Evolutionary conservation across 192 early-diverging fungal species (phyloP), one percentile per base, ranked within the genome.

Genomic region (Entrophospora sp.): DNA sequence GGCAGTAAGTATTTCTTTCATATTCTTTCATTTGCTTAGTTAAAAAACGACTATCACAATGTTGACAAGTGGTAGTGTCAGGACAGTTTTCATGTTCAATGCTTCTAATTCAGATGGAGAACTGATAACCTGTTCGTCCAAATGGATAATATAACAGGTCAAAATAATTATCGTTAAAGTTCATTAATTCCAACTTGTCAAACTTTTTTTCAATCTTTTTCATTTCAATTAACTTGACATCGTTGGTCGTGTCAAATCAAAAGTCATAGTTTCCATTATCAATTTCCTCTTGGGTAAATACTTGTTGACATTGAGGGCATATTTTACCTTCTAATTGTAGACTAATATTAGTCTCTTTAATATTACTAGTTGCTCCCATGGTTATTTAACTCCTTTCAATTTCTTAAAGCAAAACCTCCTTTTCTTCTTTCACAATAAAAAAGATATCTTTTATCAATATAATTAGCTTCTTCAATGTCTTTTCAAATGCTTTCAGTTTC

Each of bases 281-380:
- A 51, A 52, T 52, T 1, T 52, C 49, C 22, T 52, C 14, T 20
- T 52, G 1, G 22, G 14, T 25, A 22, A 52, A 52, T 12, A 24
- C 10, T 52, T 22, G 24, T 12, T 52, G 49, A 25, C 49, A 52
- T 16, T 52, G 14, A 5, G 49, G 3, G 25, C 49, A 52, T 52
- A n/a, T n/a, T n/a, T n/a, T n/a, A n/a, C n/a, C n/a, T n/a, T n/a
- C n/a, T n/a, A n/a, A n/a, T n/a, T n/a, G n/a, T n/a, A n/a, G n/a
- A n/a, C n/a, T n/a, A n/a, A n/a, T 52, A 25, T 16, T 22, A 52
- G 49, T 52, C 49, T 27, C 24, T 52, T 52, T 22, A 52, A 52
- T 52, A 24, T 52, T n/a, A 27, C 25, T 52, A 52, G 24, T 52
- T 52, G 49, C 49, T 52, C 49, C 49, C 49, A 52, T 52, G 49